A percentile compares a stretch with the other conserved stretches of the same genome.
Evolutionary conservation across 116 monocot genomes (phyloP).

Genomic region (Dioscorea cayenensis): DNA sequence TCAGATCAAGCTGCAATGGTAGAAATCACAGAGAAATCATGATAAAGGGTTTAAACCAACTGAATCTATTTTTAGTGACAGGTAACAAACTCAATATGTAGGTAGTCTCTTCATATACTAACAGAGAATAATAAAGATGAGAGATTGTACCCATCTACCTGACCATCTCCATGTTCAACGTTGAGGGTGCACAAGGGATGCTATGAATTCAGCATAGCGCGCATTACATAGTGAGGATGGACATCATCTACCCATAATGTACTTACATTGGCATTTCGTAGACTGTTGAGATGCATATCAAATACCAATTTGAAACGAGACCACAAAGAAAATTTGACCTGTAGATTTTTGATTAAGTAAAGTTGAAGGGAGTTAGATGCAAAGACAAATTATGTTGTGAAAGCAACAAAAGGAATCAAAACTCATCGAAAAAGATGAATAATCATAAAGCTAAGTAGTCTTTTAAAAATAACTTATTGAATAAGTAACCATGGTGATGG

Average conservation of each 20-base stretch:
- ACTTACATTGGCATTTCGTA: slow-evolving; percentile 80
- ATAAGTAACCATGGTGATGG: no score
- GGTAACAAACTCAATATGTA: background rate
- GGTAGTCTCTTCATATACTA: background rate
- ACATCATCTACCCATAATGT: slow-evolving; percentile 99
- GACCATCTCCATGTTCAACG: slow-evolving; percentile 93
- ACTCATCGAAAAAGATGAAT: no score
- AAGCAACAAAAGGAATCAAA: background rate
- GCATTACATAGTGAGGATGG: slow-evolving; percentile 98
- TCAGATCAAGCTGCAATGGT: slow-evolving; percentile 75
- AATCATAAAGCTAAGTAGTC: no score
- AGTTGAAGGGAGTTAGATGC: no score
- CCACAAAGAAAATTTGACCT: slow-evolving; percentile 96
- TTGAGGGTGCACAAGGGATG: slow-evolving; percentile 90
- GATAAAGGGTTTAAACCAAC: background rate
- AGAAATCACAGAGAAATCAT: background rate
- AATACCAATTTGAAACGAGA: slow-evolving; percentile 99
- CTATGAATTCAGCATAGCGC: slow-evolving; percentile 98
- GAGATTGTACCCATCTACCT: slow-evolving; percentile 43
- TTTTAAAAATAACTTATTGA: no score
- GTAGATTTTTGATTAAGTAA: background rate
- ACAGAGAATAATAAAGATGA: background rate
- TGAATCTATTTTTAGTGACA: background rate
- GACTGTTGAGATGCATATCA: slow-evolving; percentile 91
- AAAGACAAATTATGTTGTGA: background rate